phyloP scores from a whole-genome alignment of 192 early-diverging fungal genomes.

The Chytriomyces sp. region DNA sequence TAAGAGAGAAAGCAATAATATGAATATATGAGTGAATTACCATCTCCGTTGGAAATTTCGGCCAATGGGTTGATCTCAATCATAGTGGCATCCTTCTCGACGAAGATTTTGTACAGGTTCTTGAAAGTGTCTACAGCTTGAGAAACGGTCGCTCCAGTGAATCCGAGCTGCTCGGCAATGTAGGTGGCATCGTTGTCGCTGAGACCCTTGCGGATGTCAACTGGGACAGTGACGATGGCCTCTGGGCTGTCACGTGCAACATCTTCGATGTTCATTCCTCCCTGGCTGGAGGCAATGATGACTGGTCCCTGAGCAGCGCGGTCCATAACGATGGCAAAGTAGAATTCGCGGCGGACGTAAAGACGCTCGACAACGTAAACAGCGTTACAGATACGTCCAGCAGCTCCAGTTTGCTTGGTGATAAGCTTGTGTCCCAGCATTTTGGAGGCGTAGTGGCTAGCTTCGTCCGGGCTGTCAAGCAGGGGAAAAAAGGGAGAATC shows the following conservation, averaged over 20 bases:
- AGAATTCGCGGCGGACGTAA: slow-evolving; percentile 95
- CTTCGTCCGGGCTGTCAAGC: slow-evolving; percentile 76
- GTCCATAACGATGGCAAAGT: slow-evolving; percentile 98
- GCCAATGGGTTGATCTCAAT: slow-evolving; percentile 99
- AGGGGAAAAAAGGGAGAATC: background rate
- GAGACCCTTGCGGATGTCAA: slow-evolving; percentile 88
- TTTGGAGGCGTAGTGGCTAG: slow-evolving; percentile 81
- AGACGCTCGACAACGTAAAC: slow-evolving; percentile 95
- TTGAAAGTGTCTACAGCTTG: slow-evolving; percentile 89
- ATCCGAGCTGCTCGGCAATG: slow-evolving; percentile 86
- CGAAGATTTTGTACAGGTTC: slow-evolving; percentile 94
- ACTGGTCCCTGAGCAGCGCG: slow-evolving; percentile 91
- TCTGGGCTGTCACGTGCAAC: slow-evolving; percentile 94
- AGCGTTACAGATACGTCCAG: slow-evolving; percentile 89
- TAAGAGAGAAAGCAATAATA: background rate
- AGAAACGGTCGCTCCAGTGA: slow-evolving; percentile 76
- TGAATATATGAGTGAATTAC: slow-evolving; percentile 31
- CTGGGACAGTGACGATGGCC: slow-evolving; percentile 87
- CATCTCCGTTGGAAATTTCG: slow-evolving; percentile 84
- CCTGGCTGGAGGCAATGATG: slow-evolving; percentile 93
- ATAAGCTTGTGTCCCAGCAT: slow-evolving; percentile 98
- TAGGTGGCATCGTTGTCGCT: slow-evolving; percentile 71
- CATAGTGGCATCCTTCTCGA: slow-evolving; percentile 94
- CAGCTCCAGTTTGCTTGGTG: slow-evolving; percentile 97
- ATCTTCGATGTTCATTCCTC: slow-evolving; percentile 95